Evolutionary conservation across 495 filamentous ascomycete species (phyloP).

Genomic region (Hamigera avellanea): DNA sequence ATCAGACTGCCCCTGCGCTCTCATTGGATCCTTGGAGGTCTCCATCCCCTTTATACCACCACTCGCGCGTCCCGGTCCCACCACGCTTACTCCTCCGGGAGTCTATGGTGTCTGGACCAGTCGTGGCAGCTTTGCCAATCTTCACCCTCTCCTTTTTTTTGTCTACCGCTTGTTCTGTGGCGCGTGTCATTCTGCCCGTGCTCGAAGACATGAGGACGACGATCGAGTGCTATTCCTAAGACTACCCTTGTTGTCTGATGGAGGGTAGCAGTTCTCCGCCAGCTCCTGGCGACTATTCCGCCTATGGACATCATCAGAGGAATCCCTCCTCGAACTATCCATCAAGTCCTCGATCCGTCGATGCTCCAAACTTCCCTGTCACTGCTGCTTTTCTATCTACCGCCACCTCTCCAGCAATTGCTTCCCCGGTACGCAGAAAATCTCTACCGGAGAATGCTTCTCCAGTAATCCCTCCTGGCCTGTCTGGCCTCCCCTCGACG

Average conservation of each 20-base stretch:
- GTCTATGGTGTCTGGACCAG: too few species aligned
- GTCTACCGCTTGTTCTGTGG: neutral
- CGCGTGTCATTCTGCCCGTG: neutral
- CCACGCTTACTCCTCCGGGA: too few species aligned
- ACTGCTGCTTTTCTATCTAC: neutral
- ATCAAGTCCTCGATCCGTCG: constrained; percentile 7
- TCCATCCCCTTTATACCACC: too few species aligned
- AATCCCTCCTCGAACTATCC: constrained; percentile 1
- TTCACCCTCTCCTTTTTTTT: constrained; percentile 2
- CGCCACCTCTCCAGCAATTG: constrained; percentile 7
- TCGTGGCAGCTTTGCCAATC: neutral
- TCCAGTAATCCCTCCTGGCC: constrained; percentile 17
- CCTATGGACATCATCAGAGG: constrained; percentile 1
- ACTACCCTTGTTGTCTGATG: too few species aligned
- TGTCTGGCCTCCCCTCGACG: constrained; percentile 10
- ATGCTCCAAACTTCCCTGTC: constrained; percentile 10
- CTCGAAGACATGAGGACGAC: neutral
- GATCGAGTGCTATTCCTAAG: too few species aligned
- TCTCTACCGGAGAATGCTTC: constrained; percentile 25
- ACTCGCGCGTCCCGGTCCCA: too few species aligned
- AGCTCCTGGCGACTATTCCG: constrained; percentile 18
- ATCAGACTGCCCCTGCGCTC: too few species aligned
- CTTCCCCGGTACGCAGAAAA: constrained; percentile 25
- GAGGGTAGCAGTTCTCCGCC: constrained; percentile 11
- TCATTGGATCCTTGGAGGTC: too few species aligned